These are phyloP conservation scores for Vigna radiata DNA, from an alignment of 306 rosid genomes.

Conservation along the genomic window DNA sequence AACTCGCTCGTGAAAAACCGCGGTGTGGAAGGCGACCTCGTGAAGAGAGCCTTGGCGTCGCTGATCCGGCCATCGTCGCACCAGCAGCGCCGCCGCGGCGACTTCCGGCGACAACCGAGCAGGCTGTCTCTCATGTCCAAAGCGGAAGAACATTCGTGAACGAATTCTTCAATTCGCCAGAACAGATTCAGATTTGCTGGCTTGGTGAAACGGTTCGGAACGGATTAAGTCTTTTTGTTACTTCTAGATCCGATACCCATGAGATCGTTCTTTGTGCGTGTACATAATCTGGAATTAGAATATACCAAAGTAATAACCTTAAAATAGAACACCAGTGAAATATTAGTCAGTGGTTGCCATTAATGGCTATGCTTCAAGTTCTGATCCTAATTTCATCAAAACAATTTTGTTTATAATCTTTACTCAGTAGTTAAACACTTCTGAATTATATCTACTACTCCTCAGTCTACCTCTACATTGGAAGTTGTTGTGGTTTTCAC, in stretches of 20 bases:
- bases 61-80: constrained; percentile 83
- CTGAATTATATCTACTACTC: neutral
- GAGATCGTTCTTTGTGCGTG: constrained; percentile 7
- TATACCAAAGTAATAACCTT: neutral
- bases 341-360: constrained; percentile 34
- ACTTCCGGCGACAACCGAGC: constrained; percentile 65
- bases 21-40: constrained; percentile 79
- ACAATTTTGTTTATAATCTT: neutral
- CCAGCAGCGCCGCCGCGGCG: constrained; percentile 63
- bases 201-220: constrained; percentile 19
- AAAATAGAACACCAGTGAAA: neutral
- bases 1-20: constrained; percentile 76
- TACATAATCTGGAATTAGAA: constrained; percentile 1
- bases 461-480: neutral
- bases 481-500: neutral
- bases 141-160: constrained; percentile 14
- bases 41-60: constrained; percentile 66
- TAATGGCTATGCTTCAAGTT: constrained; percentile 36
- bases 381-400: constrained; percentile 23
- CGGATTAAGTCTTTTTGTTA: constrained; percentile 47
- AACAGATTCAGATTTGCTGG: constrained; percentile 32
- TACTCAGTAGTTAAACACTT: neutral
- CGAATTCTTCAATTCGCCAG: neutral
- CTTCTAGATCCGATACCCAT: constrained; percentile 53
- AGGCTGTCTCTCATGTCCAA: constrained; percentile 69